Conservation (phyloP, 495 filamentous ascomycete genomes). For the Trichoderma virens region DNA sequence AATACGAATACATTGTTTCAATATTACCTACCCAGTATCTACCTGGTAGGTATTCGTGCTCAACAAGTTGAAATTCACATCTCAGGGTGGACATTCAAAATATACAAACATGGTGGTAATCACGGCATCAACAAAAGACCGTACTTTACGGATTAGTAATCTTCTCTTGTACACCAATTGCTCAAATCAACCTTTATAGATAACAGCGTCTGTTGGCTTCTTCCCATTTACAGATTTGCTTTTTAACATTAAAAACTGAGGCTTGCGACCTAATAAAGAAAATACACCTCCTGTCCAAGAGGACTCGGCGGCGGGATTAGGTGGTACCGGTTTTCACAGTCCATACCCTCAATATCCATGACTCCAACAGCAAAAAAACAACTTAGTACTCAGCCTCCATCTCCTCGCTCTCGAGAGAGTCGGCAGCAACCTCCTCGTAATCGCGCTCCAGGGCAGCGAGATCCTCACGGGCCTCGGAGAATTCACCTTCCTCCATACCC, state of each 20-base stretch:
- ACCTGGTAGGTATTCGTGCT: no score
- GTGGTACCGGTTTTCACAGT: background rate
- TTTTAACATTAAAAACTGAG: slow-evolving; percentile 4
- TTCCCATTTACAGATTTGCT: slow-evolving; percentile 8
- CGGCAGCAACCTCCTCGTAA: slow-evolving; percentile 98
- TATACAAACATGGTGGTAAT: no score
- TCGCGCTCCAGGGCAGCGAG: slow-evolving; percentile 95
- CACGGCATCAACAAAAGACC: no score
- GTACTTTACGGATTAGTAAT: background rate
- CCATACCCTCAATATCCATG: slow-evolving; percentile 8
- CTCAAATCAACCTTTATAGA: slow-evolving; percentile 3
- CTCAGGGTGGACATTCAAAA: no score
- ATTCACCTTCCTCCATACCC: slow-evolving; percentile 99
- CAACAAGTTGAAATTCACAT: no score
- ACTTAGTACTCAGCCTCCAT: slow-evolving; percentile 92
- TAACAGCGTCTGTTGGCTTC: slow-evolving; percentile 8
- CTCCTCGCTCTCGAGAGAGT: slow-evolving; percentile 85
- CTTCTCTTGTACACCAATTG: background rate
- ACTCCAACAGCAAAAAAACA: slow-evolving; percentile 7
- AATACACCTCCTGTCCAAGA: slow-evolving; percentile 7
- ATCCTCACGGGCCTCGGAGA: slow-evolving; percentile 98
- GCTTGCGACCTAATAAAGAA: slow-evolving; percentile 9
- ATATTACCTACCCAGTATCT: no score
- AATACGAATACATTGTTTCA: no score
- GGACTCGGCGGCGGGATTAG: background rate